These are phyloP conservation scores for Pestalotiopsis fici DNA, from an alignment of 2,329 filamentous ascomycete species.

Conservation along the genomic window DNA sequence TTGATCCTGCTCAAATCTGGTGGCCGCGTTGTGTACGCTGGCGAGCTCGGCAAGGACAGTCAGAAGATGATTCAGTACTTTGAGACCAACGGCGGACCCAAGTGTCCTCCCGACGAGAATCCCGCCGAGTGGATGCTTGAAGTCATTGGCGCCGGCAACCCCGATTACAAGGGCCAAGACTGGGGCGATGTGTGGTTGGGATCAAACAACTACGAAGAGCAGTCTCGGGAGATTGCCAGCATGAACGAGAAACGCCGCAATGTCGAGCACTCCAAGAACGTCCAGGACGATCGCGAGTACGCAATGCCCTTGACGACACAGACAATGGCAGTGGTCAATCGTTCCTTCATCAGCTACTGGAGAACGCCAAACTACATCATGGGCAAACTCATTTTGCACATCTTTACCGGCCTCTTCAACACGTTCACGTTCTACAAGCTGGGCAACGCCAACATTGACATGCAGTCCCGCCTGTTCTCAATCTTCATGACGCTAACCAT, in stretches of 20 bases:
- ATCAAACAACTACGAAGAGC: slow-evolving; percentile 48
- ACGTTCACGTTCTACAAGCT: slow-evolving; percentile 66
- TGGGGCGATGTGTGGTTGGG: slow-evolving; percentile 63
- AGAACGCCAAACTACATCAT: slow-evolving; percentile 76
- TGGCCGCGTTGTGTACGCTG: slow-evolving; percentile 55
- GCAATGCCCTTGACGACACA: slow-evolving; percentile 66
- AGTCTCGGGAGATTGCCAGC: slow-evolving; percentile 51
- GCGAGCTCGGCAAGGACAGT: slow-evolving; percentile 52
- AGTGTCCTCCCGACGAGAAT: slow-evolving; percentile 50
- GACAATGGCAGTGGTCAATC: slow-evolving; percentile 66
- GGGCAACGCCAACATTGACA: slow-evolving; percentile 57
- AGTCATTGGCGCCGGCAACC: slow-evolving; percentile 60
- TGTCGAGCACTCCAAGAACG: slow-evolving; percentile 34
- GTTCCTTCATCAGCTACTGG: slow-evolving; percentile 75
- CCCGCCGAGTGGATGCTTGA: slow-evolving; percentile 59
- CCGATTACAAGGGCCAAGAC: slow-evolving; percentile 60
- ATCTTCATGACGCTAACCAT: slow-evolving; percentile 79
- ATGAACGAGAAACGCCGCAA: slow-evolving; percentile 48
- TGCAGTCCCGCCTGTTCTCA: slow-evolving; percentile 73
- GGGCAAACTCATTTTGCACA: slow-evolving; percentile 71
- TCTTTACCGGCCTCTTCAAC: slow-evolving; percentile 76
- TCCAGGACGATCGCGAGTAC: slow-evolving; percentile 59
- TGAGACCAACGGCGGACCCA: slow-evolving; percentile 45
- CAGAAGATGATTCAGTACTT: slow-evolving; percentile 52
- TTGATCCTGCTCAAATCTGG: slow-evolving; percentile 55